phyloP scores from a whole-genome alignment of 202 grass and related monocot genomes.

The Dendrocalamus latiflorus region DNA sequence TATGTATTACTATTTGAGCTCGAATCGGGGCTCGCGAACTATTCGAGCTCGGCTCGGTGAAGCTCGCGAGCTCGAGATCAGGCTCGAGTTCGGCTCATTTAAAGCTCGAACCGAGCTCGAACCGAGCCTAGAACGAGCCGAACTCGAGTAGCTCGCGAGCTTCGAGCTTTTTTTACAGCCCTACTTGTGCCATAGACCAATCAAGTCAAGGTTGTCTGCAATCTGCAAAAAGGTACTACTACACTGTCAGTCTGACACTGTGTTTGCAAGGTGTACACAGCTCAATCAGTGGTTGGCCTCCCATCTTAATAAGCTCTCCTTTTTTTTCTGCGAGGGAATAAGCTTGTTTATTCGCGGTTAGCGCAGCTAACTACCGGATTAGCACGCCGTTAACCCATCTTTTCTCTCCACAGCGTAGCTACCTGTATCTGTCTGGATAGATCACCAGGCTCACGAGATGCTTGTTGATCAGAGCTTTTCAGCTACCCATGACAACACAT shows the following conservation, averaged over 20 bases:
- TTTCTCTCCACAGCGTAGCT: neutral
- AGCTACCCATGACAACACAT: neutral
- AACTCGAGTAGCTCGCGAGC: too few relatives aligned
- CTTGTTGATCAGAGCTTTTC: neutral
- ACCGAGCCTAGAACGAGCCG: too few relatives aligned
- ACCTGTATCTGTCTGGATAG: neutral
- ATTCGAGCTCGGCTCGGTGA: too few relatives aligned
- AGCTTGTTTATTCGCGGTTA: neutral
- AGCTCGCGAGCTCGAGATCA: too few relatives aligned
- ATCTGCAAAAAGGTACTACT: neutral
- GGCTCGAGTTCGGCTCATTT: too few relatives aligned
- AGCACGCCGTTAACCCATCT: conserved; percentile 1
- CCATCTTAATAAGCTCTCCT: neutral
- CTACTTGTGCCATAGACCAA: too few relatives aligned
- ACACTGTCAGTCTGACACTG: neutral
- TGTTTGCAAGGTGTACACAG: neutral
- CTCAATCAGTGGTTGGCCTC: neutral
- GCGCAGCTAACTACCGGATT: neutral
- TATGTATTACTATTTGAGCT: too few relatives aligned
- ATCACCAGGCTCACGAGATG: neutral
- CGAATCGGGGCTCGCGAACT: too few relatives aligned
- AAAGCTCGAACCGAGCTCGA: too few relatives aligned
- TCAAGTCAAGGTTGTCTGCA: neutral
- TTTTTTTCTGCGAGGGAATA: neutral
- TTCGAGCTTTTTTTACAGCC: too few relatives aligned